Conservation (phyloP, 179 eudicot genomes). For the Actinidia arguta region DNA sequence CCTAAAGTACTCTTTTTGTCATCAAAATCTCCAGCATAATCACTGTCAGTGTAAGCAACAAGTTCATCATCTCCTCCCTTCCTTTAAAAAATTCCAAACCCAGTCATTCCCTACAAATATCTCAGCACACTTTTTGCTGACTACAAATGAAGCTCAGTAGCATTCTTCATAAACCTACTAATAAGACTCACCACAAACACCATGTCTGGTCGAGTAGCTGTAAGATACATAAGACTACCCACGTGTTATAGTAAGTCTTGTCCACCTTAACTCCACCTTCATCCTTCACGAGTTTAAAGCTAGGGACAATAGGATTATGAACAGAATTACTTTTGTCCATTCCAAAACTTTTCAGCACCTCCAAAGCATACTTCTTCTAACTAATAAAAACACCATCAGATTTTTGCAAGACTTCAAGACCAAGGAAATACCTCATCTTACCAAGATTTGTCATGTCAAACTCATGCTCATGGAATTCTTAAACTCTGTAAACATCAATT, state of each 20-base stretch:
- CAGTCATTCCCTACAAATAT: background rate
- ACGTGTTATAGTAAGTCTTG: background rate
- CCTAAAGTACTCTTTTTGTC: background rate
- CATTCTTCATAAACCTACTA: background rate
- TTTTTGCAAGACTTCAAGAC: background rate
- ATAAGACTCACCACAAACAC: background rate
- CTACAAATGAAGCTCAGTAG: background rate
- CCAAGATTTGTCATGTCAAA: no score
- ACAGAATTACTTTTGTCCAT: background rate
- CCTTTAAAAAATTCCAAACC: background rate
- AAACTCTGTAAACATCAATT: no score
- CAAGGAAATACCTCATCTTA: background rate
- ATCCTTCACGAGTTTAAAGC: background rate
- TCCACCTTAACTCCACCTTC: background rate
- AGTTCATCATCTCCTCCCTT: background rate
- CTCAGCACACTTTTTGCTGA: background rate
- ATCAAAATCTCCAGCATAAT: background rate
- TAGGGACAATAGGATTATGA: background rate
- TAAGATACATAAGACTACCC: background rate
- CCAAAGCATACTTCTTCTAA: background rate
- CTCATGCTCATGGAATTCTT: no score
- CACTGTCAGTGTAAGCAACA: background rate
- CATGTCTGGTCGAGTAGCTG: background rate
- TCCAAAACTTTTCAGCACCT: background rate
- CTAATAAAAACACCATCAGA: background rate